Percentiles rank a stretch among this genome's conserved stretches.
These are phyloP conservation scores for Chlorophyllum brunneum DNA, from an alignment of 768 basidiomycete genomes.

Conservation along the genomic window DNA sequence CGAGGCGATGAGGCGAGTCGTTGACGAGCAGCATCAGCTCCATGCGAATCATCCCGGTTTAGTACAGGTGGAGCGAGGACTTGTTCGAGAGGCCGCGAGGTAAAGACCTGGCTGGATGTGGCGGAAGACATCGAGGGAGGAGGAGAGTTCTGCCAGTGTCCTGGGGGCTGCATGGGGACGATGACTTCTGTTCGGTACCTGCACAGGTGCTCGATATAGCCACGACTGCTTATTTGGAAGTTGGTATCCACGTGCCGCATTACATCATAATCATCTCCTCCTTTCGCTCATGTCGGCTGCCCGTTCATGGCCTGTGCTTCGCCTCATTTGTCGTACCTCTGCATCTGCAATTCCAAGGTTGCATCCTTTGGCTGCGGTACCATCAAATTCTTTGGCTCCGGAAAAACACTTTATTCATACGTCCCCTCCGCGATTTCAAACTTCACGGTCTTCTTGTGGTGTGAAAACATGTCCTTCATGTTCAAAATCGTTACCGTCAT, in stretches of 20 bases:
- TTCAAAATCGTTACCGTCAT: constrained; percentile 50
- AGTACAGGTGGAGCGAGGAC: constrained; percentile 35
- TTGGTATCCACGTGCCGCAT: constrained; percentile 9
- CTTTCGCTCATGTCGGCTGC: constrained; percentile 1
- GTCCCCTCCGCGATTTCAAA: not conserved
- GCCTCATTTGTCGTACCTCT: not conserved
- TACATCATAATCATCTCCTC: constrained; percentile 6
- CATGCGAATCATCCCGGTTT: constrained; percentile 36
- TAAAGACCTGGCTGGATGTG: not conserved
- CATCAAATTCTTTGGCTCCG: not conserved
- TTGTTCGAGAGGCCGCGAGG: not conserved
- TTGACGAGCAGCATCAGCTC: constrained; percentile 43
- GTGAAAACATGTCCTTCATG: constrained; percentile 56
- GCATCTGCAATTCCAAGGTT: not conserved
- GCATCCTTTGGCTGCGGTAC: no score
- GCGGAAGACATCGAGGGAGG: constrained; percentile 13
- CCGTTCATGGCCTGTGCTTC: not conserved
- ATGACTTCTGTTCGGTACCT: no score
- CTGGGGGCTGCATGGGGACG: not conserved
- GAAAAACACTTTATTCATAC: not conserved
- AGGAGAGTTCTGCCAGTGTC: not conserved
- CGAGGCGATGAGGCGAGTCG: constrained; percentile 36
- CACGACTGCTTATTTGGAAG: no score
- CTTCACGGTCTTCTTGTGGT: not conserved
- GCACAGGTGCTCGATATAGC: no score